A percentile compares a stretch with the other conserved stretches of the same genome.
phyloP scores from a whole-genome alignment of 495 filamentous ascomycete genomes.

The Penicillium psychrofluorescens region DNA sequence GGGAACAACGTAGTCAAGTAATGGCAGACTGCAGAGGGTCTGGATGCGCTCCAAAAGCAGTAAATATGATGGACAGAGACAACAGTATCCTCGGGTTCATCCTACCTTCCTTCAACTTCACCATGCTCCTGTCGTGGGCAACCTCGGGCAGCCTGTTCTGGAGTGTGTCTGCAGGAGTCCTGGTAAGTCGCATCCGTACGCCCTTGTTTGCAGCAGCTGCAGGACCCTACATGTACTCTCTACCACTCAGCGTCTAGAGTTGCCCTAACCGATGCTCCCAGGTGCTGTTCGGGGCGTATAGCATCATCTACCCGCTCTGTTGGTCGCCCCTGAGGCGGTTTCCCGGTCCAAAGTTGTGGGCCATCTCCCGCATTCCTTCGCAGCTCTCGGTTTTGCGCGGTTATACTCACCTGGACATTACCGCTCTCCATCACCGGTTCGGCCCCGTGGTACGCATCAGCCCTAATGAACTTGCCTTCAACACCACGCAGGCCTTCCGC shows the following conservation, averaged over 20 bases:
- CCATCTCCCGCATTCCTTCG: slow-evolving; percentile 30
- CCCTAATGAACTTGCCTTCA: slow-evolving; percentile 51
- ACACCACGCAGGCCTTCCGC: slow-evolving; percentile 43
- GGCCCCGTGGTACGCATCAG: slow-evolving; percentile 47
- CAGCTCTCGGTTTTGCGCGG: slow-evolving; percentile 17
- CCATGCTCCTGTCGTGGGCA: slow-evolving; percentile 6
- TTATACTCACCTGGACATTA: slow-evolving; percentile 12
- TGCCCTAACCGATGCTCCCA: not conserved
- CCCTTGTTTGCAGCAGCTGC: slow-evolving; percentile 7
- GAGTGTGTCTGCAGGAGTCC: slow-evolving; percentile 9
- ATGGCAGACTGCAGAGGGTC: not conserved
- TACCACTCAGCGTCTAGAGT: not conserved
- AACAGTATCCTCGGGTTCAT: slow-evolving; percentile 3
- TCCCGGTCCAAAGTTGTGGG: slow-evolving; percentile 44
- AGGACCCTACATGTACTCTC: slow-evolving; percentile 4
- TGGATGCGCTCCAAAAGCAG: slow-evolving; percentile 2
- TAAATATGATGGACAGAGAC: slow-evolving; percentile 8
- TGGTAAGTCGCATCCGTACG: slow-evolving; percentile 20
- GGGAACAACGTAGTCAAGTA: not conserved
- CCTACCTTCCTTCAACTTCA: not conserved
- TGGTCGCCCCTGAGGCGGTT: slow-evolving; percentile 42
- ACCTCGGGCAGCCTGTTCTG: slow-evolving; percentile 6
- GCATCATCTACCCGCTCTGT: slow-evolving; percentile 37
- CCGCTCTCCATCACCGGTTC: slow-evolving; percentile 28
- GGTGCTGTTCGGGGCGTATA: slow-evolving; percentile 8